These are phyloP conservation scores for Lasiodiplodia hormozganensis DNA, from an alignment of 2,329 filamentous ascomycete species.

Conservation along the genomic window DNA sequence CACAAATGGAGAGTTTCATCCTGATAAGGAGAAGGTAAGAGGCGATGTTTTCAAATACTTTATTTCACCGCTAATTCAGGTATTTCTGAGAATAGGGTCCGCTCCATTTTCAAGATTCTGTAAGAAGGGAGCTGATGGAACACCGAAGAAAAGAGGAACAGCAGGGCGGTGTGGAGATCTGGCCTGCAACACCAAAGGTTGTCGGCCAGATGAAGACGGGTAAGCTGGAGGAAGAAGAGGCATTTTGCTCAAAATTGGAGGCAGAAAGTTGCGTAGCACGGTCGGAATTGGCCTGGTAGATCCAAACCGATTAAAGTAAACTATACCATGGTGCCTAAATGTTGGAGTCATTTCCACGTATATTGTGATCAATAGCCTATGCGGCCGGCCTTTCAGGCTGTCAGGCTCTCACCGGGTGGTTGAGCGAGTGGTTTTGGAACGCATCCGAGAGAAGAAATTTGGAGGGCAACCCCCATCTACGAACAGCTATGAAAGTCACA, in stretches of 20 bases:
- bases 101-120: constrained; percentile 62
- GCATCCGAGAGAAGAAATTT: no score
- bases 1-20: constrained; percentile 68
- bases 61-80: not conserved
- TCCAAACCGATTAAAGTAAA: no score
- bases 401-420: no score
- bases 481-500: no score
- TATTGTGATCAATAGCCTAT: no score
- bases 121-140: constrained; percentile 57
- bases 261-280: constrained; percentile 4
- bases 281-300: constrained; percentile 36
- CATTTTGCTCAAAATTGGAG: constrained; percentile 28
- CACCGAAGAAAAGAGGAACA: constrained; percentile 57
- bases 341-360: no score
- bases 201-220: constrained; percentile 8
- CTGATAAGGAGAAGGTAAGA: constrained; percentile 62
- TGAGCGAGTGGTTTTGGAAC: no score
- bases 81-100: constrained; percentile 43
- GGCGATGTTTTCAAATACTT: not conserved
- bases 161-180: constrained; percentile 56
- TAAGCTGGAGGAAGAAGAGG: constrained; percentile 27
- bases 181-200: constrained; percentile 55
- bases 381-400: no score
- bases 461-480: no score
- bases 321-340: no score